Percentiles rank a stretch among this genome's conserved stretches.
Conservation (phyloP, 1,139 yeast genomes). For the Suhomyces chickasaworum region DNA sequence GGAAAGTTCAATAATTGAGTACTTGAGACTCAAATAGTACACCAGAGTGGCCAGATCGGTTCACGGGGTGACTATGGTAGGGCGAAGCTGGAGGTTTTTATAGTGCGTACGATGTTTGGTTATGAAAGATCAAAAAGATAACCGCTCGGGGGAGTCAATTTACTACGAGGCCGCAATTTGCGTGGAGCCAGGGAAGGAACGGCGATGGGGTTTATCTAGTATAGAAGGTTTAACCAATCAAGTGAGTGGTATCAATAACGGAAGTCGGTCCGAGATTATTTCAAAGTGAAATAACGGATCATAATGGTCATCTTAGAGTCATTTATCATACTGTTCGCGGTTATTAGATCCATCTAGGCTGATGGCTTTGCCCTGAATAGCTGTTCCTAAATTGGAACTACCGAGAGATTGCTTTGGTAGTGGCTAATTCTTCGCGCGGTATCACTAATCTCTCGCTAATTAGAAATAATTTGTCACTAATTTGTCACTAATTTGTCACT, state of each 20-base stretch:
- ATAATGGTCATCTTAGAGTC: no score
- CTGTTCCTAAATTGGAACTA: no score
- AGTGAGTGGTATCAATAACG: not conserved
- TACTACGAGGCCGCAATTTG: not conserved
- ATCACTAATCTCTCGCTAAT: no score
- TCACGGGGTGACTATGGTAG: not conserved
- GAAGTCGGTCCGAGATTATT: no score
- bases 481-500: no score
- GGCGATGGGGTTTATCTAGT: not conserved
- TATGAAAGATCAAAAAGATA: constrained; percentile 5
- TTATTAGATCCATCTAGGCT: no score
- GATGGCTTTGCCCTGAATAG: no score
- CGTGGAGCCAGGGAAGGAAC: constrained; percentile 1
- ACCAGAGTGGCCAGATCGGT: not conserved
- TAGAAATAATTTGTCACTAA: no score
- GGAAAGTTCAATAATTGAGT: not conserved
- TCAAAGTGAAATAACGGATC: no score
- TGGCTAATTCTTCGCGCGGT: no score
- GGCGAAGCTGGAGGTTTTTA: not conserved
- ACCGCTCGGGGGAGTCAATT: not conserved
- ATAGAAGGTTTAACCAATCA: not conserved
- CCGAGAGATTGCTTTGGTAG: no score
- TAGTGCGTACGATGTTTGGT: not conserved
- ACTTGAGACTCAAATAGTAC: not conserved
- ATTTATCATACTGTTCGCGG: no score